Evolutionary conservation across 179 eudicot species (phyloP), one percentile per base, ranked within the genome.

Genomic region (Beta corolliflora): DNA sequence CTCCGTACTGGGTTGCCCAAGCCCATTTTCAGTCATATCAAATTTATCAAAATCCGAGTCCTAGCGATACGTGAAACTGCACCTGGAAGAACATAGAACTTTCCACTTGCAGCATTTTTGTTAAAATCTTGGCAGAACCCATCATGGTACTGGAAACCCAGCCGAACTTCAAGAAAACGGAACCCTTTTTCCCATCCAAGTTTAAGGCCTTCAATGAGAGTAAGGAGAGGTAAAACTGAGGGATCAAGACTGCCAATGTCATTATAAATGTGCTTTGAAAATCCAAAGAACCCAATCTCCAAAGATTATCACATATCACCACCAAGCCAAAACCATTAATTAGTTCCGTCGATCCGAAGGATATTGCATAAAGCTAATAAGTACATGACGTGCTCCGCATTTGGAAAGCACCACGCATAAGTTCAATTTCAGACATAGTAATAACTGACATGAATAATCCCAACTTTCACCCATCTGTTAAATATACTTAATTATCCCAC

Each of bases 251-350:
- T 15, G 16, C 81, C 77, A 0, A 25, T 53, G 53, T 5, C 23
- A n/a, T 63, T 61, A 10, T 12, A 9, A 41, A 60, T 68, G 10
- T 41, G 71, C 55, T 4, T 41, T 1, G 77, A 59, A 41, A 82
- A 59, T 48, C 84, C 80, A n/a, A n/a, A 18, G 65, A 12, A 77
- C 46, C 84, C 84, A 82, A 4, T 77, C 65, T 82, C 84, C 77
- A n/a, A 50, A 21, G 1, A 60, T 9, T 25, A 16, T 81, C 74
- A 31, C 61, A 58, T 44, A 81, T 76, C 69, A 81, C 71, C 84
- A 61, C 84, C 84, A 58, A 71, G n/a, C n/a, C n/a, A 18, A 23
- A 59, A 58, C 84, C 84, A 7, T 48, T 29, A 5, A 59, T 9
- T 23, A 74, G 67, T 78, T 65, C 80, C 1, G 73, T 54, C 67